Conservation (phyloP, 1,284 basidiomycete genomes). For the Puccinia hordei region DNA sequence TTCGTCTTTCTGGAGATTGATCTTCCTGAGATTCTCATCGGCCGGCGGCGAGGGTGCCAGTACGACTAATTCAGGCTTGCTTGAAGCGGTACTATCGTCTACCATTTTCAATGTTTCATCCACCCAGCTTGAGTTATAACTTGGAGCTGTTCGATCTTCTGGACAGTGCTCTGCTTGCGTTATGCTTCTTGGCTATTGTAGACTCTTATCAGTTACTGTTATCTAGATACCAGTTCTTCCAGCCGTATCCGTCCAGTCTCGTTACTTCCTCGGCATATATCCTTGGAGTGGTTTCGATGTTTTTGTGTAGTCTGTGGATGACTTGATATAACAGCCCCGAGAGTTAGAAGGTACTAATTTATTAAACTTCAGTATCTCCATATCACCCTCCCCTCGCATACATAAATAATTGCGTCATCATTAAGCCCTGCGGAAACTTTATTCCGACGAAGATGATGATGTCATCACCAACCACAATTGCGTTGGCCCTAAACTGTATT, state of each 20-base stretch:
- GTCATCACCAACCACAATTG: not conserved
- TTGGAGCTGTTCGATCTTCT: not conserved
- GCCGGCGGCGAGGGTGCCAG: slow-evolving; percentile 14
- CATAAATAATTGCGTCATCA: slow-evolving; percentile 9
- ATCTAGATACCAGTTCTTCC: not conserved
- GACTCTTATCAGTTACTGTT: not conserved
- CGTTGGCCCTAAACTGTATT: not conserved
- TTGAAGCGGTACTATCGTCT: not conserved
- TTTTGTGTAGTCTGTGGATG: not conserved
- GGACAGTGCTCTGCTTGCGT: not conserved
- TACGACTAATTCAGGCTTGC: not conserved
- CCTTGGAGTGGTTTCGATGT: not conserved
- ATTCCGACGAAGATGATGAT: not conserved
- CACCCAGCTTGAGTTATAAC: not conserved
- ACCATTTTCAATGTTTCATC: slow-evolving; percentile 11
- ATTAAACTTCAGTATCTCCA: too few relatives aligned
- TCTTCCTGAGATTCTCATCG: not conserved
- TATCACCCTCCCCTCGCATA: too few relatives aligned
- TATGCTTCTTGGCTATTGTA: not conserved
- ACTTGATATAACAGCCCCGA: not conserved
- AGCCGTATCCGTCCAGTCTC: not conserved
- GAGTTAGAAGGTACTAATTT: not conserved
- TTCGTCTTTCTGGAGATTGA: not conserved
- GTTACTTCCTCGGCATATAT: not conserved
- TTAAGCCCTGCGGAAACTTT: not conserved